Conservation (phyloP, 1,284 basidiomycete genomes). For the Testicularia cyperi region DNA sequence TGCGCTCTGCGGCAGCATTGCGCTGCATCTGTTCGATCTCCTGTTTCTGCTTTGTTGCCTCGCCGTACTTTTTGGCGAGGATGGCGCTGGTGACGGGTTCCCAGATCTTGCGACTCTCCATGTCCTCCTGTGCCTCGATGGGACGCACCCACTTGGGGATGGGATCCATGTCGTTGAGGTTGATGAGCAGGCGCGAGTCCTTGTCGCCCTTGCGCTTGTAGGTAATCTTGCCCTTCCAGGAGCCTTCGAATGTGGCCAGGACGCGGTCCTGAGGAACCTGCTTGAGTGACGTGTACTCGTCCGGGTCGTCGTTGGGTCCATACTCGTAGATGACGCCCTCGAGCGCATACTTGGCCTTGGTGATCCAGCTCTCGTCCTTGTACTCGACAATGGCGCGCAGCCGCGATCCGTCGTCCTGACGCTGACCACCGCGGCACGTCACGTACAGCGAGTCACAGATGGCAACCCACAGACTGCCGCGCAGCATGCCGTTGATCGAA, state of each 20-base stretch:
- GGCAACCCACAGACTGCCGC: constrained; percentile 86
- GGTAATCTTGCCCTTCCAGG: constrained; percentile 79
- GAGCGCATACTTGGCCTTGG: constrained; percentile 78
- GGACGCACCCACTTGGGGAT: constrained; percentile 83
- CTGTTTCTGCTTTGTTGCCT: constrained; percentile 53
- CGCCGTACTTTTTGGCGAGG: constrained; percentile 75
- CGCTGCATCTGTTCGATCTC: constrained; percentile 54
- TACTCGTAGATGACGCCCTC: constrained; percentile 90
- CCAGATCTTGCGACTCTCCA: constrained; percentile 88
- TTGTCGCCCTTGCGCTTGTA: constrained; percentile 73
- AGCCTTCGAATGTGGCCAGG: constrained; percentile 81
- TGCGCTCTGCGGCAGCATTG: constrained; percentile 45
- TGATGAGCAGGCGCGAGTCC: constrained; percentile 74
- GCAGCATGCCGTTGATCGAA: constrained; percentile 84
- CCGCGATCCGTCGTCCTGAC: constrained; percentile 61
- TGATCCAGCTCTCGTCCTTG: constrained; percentile 97
- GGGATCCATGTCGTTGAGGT: constrained; percentile 73
- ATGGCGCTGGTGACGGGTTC: constrained; percentile 71
- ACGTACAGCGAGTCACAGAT: constrained; percentile 76
- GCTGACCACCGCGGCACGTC: constrained; percentile 73
- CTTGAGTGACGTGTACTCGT: constrained; percentile 78
- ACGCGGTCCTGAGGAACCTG: constrained; percentile 79
- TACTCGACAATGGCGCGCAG: constrained; percentile 86
- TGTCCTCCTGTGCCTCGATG: constrained; percentile 73
- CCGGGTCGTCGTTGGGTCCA: constrained; percentile 65